These are phyloP conservation scores for Ananas comosus DNA, from an alignment of 176 grass and related monocot genomes.

Conservation along the genomic window DNA sequence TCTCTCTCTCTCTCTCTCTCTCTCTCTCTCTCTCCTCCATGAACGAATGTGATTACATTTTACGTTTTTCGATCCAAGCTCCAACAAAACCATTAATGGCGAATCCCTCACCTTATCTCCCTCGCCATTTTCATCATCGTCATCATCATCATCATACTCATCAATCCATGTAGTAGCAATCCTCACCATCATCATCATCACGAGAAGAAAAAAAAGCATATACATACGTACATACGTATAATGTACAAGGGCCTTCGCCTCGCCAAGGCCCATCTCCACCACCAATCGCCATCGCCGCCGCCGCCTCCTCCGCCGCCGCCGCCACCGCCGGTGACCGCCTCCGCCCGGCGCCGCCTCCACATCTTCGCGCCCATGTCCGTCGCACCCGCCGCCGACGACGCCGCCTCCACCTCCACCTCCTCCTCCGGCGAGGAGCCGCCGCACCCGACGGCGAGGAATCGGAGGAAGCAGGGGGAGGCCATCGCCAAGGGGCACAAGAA, in stretches of 20 bases:
- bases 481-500: conserved; percentile 91
- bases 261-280: conserved; percentile 34
- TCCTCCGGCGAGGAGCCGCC: conserved; percentile 28
- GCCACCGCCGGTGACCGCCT: conserved; percentile 3
- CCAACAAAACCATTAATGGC: conserved; percentile 13
- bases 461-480: conserved; percentile 54
- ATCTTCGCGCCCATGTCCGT: conserved; percentile 44
- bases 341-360: conserved; percentile 17
- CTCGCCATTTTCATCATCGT: too few relatives aligned
- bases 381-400: conserved; percentile 35
- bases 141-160: neutral
- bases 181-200: neutral
- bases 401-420: conserved; percentile 33
- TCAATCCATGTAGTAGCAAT: neutral
- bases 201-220: neutral
- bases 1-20: conserved; percentile 23
- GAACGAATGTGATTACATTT: conserved; percentile 37
- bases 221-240: neutral
- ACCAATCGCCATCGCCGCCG: conserved; percentile 20
- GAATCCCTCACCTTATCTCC: neutral
- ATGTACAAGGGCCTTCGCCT: conserved; percentile 20
- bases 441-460: conserved; percentile 15
- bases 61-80: conserved; percentile 16
- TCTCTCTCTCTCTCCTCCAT: conserved; percentile 11
- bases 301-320: conserved; percentile 16